Percentiles rank a stretch among this genome's conserved stretches.
Evolutionary conservation across 768 basidiomycete species (phyloP).

Genomic region (Lentinus brumalis): DNA sequence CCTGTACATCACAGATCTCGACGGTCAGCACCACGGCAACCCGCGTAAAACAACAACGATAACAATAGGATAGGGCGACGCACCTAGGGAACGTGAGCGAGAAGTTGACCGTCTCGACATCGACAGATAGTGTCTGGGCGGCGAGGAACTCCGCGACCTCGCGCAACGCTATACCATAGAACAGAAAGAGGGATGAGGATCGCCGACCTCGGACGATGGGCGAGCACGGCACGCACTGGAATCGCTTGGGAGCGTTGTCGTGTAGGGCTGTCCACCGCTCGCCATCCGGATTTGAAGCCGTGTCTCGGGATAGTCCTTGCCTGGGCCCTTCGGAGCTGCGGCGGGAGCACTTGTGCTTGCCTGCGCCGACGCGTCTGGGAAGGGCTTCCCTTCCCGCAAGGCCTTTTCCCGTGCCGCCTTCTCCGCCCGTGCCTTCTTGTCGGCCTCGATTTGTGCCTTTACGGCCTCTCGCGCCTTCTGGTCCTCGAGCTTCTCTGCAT

Average conservation of each 20-base stretch:
- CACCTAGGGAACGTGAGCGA: constrained; percentile 87
- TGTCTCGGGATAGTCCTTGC: constrained; percentile 85
- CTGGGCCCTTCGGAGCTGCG: constrained; percentile 42
- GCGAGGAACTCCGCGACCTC: constrained; percentile 90
- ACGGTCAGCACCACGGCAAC: background rate
- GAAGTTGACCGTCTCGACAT: constrained; percentile 78
- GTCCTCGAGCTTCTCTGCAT: constrained; percentile 86
- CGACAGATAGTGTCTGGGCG: constrained; percentile 64
- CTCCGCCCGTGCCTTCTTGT: constrained; percentile 87
- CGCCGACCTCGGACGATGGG: background rate
- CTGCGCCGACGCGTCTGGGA: constrained; percentile 26
- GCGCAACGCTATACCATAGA: constrained; percentile 56
- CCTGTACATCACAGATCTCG: constrained; percentile 40
- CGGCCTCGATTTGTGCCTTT: constrained; percentile 93
- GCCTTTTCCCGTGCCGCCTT: constrained; percentile 92
- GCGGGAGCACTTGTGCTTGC: constrained; percentile 29
- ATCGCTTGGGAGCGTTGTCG: constrained; percentile 79
- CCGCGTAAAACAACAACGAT: background rate
- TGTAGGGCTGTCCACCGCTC: constrained; percentile 78
- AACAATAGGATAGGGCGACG: constrained; percentile 20
- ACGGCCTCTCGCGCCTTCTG: constrained; percentile 82
- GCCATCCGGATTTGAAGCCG: constrained; percentile 88
- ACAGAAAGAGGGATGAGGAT: background rate
- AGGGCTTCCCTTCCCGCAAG: constrained; percentile 72
- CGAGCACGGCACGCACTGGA: constrained; percentile 52